phyloP scores from a whole-genome alignment of 495 filamentous ascomycete genomes.

The Cercophora newfieldiana region DNA sequence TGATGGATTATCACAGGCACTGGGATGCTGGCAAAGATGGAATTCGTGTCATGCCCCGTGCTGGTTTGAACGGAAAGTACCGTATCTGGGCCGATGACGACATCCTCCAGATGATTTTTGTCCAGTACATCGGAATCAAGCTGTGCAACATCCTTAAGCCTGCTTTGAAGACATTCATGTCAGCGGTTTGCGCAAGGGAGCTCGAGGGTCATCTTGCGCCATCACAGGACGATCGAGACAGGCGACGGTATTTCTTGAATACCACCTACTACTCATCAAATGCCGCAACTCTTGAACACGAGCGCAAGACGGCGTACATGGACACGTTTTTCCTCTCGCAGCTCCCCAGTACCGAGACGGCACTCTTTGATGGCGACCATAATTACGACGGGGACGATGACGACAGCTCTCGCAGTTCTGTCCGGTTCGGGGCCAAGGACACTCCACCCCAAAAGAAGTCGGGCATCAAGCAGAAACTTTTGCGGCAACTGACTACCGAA shows the following conservation, averaged over 20 bases:
- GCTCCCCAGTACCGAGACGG: constrained; percentile 51
- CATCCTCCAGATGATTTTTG: constrained; percentile 62
- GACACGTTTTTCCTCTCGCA: constrained; percentile 43
- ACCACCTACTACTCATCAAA: not conserved
- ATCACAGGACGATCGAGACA: constrained; percentile 16
- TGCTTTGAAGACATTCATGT: constrained; percentile 38
- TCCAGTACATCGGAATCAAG: constrained; percentile 62
- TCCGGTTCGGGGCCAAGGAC: not conserved
- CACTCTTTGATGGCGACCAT: constrained; percentile 30
- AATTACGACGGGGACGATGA: constrained; percentile 29
- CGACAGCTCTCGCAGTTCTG: not conserved
- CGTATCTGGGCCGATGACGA: constrained; percentile 70
- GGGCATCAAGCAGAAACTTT: constrained; percentile 58
- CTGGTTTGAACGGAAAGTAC: constrained; percentile 68
- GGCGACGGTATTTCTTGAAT: constrained; percentile 30
- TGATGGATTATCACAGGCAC: constrained; percentile 29
- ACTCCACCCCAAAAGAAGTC: constrained; percentile 19
- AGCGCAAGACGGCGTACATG: constrained; percentile 26
- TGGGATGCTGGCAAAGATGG: constrained; percentile 53
- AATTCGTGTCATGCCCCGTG: constrained; percentile 61
- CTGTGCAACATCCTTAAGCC: constrained; percentile 56
- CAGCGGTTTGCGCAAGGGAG: constrained; percentile 25
- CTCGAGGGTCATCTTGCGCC: constrained; percentile 17
- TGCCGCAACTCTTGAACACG: constrained; percentile 22
- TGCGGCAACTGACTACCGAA: constrained; percentile 61